A percentile compares a stretch with the other conserved stretches of the same genome.
These are phyloP conservation scores for Hypomyces perniciosus DNA, from an alignment of 2,329 filamentous ascomycete species.

Conservation along the genomic window DNA sequence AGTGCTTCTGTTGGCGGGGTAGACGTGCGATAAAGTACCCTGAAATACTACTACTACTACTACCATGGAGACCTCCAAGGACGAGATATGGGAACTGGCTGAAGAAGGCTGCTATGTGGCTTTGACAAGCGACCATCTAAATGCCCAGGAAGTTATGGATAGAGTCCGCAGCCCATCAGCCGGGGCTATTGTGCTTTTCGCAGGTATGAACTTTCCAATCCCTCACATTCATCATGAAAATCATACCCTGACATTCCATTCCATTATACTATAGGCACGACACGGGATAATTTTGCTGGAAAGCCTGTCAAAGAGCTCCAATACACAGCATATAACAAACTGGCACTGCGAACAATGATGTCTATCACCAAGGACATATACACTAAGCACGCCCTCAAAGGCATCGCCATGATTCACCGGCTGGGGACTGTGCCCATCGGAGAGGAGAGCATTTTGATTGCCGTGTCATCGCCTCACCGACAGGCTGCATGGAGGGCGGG, in stretches of 20 bases:
- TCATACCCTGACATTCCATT: background rate
- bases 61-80: conserved; percentile 12
- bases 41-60: background rate
- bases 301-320: conserved; percentile 68
- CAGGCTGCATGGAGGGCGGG: conserved; percentile 81
- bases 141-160: conserved; percentile 52
- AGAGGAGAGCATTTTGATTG: conserved; percentile 91
- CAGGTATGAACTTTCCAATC: conserved; percentile 44
- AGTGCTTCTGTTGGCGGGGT: too few species aligned
- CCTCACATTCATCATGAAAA: background rate
- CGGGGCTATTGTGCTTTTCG: conserved; percentile 71
- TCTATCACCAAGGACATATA: conserved; percentile 54
- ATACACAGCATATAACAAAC: conserved; percentile 67
- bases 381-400: conserved; percentile 58
- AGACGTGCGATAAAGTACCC: too few species aligned
- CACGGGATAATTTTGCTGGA: conserved; percentile 65
- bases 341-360: conserved; percentile 64
- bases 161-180: conserved; percentile 66
- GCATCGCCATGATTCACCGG: conserved; percentile 76
- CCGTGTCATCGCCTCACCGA: conserved; percentile 76
- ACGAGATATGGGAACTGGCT: conserved; percentile 34
- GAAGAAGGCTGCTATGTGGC: conserved; percentile 58
- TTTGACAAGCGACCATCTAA: conserved; percentile 58
- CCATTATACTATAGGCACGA: conserved; percentile 52
- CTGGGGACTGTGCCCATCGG: conserved; percentile 79